These are phyloP conservation scores for Apiosordaria backusii DNA, from an alignment of 495 filamentous ascomycete genomes.

Conservation along the genomic window DNA sequence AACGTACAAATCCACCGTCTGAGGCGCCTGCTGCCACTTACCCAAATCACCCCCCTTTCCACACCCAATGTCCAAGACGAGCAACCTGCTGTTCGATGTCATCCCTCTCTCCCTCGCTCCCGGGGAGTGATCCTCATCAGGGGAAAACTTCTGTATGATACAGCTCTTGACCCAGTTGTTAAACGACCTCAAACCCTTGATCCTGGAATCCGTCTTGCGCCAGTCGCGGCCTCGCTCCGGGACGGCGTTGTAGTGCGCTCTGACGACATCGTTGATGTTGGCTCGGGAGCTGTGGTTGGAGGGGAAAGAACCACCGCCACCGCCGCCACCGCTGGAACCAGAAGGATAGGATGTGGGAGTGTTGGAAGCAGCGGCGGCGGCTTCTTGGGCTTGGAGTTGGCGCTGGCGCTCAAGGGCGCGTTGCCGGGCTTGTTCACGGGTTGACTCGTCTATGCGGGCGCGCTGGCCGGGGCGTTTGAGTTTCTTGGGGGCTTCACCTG, in stretches of 20 bases:
- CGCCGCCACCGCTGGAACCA: slow-evolving; percentile 22
- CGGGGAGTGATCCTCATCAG: slow-evolving; percentile 63
- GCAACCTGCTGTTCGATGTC: slow-evolving; percentile 52
- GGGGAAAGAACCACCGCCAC: not conserved
- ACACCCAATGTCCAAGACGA: slow-evolving; percentile 91
- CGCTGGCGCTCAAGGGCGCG: slow-evolving; percentile 64
- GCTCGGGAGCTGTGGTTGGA: slow-evolving; percentile 30
- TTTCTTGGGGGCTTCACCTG: slow-evolving; percentile 54
- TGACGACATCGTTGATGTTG: slow-evolving; percentile 78
- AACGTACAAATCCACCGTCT: slow-evolving; percentile 81
- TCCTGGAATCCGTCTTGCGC: slow-evolving; percentile 87
- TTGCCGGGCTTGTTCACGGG: slow-evolving; percentile 65
- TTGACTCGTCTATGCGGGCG: slow-evolving; percentile 67
- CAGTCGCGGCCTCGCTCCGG: slow-evolving; percentile 88
- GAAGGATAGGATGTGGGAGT: not conserved
- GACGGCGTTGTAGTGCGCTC: slow-evolving; percentile 94
- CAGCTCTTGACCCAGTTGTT: slow-evolving; percentile 99
- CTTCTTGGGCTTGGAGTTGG: slow-evolving; percentile 48
- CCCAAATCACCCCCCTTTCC: slow-evolving; percentile 93
- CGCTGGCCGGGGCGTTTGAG: slow-evolving; percentile 84
- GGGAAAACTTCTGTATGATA: slow-evolving; percentile 93
- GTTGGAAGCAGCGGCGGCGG: slow-evolving; percentile 25
- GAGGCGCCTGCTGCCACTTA: slow-evolving; percentile 91
- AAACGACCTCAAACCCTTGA: slow-evolving; percentile 89
- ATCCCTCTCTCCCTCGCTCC: slow-evolving; percentile 53